Evolutionary conservation across 768 basidiomycete genomes (phyloP).

Genomic region (Chalciporus piperatus): DNA sequence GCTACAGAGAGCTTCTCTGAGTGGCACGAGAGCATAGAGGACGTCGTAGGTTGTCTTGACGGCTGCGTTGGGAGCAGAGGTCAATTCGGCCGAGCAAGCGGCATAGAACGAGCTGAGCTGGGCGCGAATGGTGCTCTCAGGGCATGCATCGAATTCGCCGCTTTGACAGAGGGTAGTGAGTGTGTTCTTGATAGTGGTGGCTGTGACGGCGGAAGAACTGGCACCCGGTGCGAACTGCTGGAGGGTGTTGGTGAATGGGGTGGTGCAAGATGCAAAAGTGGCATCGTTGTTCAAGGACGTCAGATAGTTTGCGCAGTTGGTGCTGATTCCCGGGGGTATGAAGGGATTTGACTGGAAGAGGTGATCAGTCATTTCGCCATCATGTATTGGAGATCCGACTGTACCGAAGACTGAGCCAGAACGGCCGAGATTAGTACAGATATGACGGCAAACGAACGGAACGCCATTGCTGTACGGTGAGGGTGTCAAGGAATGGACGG

Average conservation of each 20-base stretch:
- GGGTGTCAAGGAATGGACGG: constrained; percentile 35
- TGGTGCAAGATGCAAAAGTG: constrained; percentile 58
- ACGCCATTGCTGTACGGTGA: constrained; percentile 30
- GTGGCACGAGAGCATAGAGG: constrained; percentile 67
- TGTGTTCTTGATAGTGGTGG: constrained; percentile 47
- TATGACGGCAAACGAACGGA: constrained; percentile 53
- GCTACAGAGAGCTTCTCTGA: constrained; percentile 67
- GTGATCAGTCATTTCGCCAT: constrained; percentile 6
- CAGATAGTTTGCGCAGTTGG: constrained; percentile 57
- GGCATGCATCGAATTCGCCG: constrained; percentile 47
- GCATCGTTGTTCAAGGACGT: constrained; percentile 58
- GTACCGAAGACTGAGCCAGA: constrained; percentile 49
- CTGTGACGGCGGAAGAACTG: constrained; percentile 37
- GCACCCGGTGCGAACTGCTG: constrained; percentile 47
- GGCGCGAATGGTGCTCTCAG: constrained; percentile 52
- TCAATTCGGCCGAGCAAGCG: constrained; percentile 71
- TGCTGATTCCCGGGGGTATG: constrained; percentile 68
- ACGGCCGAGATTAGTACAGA: constrained; percentile 50
- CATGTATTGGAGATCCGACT: background rate
- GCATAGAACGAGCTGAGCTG: constrained; percentile 68
- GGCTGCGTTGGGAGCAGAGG: constrained; percentile 39
- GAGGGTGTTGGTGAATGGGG: constrained; percentile 58
- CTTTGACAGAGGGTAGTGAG: constrained; percentile 56
- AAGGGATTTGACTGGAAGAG: constrained; percentile 40
- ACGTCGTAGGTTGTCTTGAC: constrained; percentile 76